Evolutionary conservation across 192 early-diverging fungal species (phyloP).

Genomic region (Coemansia sp.): DNA sequence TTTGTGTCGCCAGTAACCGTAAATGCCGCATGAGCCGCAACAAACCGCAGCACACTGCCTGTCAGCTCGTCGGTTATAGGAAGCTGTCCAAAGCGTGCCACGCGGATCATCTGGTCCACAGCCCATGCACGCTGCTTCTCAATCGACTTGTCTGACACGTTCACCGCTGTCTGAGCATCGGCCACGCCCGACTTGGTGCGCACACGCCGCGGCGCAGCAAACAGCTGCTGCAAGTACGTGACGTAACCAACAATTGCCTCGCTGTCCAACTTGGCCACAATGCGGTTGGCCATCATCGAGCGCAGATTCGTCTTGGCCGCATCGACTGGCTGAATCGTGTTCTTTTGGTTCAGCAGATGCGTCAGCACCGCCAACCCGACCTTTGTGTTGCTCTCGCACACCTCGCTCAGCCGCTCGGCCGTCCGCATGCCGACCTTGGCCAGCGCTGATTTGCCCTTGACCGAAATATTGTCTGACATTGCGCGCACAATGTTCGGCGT

Average conservation of each 20-base stretch:
- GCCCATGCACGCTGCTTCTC: constrained; percentile 74
- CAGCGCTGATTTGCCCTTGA: constrained; percentile 66
- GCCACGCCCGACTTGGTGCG: constrained; percentile 25
- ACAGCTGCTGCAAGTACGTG: constrained; percentile 67
- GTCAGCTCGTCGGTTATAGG: constrained; percentile 79
- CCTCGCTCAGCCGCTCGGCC: constrained; percentile 44
- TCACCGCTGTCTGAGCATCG: constrained; percentile 34
- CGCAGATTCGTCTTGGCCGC: constrained; percentile 63
- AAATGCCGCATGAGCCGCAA: constrained; percentile 74
- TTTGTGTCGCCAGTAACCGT: constrained; percentile 44
- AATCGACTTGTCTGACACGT: constrained; percentile 23
- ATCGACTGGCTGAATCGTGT: constrained; percentile 53
- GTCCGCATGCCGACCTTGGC: constrained; percentile 68
- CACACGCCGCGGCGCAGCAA: constrained; percentile 56
- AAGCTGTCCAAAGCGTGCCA: constrained; percentile 71
- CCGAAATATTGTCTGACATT: constrained; percentile 83
- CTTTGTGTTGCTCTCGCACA: constrained; percentile 65
- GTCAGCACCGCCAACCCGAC: constrained; percentile 76
- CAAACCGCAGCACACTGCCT: constrained; percentile 62
- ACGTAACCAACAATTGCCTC: constrained; percentile 71
- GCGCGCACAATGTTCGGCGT: constrained; percentile 82
- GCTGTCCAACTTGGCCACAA: constrained; percentile 70
- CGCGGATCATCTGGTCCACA: constrained; percentile 74
- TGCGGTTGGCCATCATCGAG: constrained; percentile 76
- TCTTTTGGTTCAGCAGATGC: constrained; percentile 76